A percentile compares a stretch with the other conserved stretches of the same genome.
These are phyloP conservation scores for Cryptosporidium sp. DNA, from an alignment of 169 alveolate species.

Conservation along the genomic window DNA sequence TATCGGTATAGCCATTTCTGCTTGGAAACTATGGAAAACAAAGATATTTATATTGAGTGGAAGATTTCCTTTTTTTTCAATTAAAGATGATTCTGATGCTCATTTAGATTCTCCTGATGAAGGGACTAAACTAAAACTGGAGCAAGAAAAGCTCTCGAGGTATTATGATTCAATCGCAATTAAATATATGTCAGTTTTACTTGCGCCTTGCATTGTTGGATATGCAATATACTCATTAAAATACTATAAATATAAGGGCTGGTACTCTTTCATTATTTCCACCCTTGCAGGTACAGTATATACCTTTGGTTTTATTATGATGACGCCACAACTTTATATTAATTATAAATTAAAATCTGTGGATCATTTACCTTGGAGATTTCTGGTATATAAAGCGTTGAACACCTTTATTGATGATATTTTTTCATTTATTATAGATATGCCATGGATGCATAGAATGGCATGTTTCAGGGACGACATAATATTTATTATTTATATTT, in stretches of 20 bases:
- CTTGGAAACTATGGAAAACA: conserved; percentile 96
- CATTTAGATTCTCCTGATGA: conserved; percentile 23
- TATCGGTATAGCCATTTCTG: conserved; percentile 89
- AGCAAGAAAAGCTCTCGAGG: conserved; percentile 81
- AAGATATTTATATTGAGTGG: conserved; percentile 83
- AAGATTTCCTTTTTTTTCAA: conserved; percentile 87
- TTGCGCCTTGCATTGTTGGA: conserved; percentile 88
- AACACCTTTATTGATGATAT: conserved; percentile 98
- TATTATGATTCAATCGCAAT: conserved; percentile 92
- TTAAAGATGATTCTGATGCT: conserved; percentile 77
- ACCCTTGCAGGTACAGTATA: conserved; percentile 94
- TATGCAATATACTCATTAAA: conserved; percentile 92
- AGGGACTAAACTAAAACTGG: background rate
- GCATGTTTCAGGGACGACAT: conserved; percentile 99
- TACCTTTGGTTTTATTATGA: conserved; percentile 93
- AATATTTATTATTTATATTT: conserved; percentile 94
- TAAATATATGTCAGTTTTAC: conserved; percentile 89
- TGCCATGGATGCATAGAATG: conserved; percentile 97
- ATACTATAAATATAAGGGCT: conserved; percentile 91
- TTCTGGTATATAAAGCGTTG: conserved; percentile 94
- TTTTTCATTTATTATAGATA: conserved; percentile 96
- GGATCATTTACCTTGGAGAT: conserved; percentile 99
- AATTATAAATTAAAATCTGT: conserved; percentile 98
- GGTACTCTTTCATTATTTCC: conserved; percentile 95
- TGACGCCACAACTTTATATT: conserved; percentile 98